Evolutionary conservation across 23 red algal genomes (phyloP).

Genomic region (Gracilariopsis chorda): DNA sequence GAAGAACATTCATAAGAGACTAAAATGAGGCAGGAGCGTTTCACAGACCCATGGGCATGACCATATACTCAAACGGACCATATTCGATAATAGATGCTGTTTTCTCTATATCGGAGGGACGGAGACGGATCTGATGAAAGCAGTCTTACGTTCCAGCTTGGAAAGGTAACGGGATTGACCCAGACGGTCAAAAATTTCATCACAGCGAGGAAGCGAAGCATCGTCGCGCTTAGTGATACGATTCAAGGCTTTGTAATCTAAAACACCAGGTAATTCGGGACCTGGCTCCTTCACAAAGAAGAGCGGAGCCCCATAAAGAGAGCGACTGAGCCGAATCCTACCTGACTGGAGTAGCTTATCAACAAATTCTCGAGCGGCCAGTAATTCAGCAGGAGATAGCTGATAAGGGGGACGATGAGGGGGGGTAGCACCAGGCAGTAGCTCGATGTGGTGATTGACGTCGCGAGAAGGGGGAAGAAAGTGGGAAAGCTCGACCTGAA

Average conservation of each 20-base stretch:
- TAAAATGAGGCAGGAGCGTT: background rate
- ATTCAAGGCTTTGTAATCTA: background rate
- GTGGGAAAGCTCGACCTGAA: background rate
- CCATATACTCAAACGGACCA: background rate
- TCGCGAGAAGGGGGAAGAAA: background rate
- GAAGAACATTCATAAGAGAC: background rate
- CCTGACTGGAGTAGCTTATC: background rate
- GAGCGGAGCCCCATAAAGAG: background rate
- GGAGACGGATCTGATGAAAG: background rate
- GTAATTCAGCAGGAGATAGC: background rate
- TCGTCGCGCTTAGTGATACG: background rate
- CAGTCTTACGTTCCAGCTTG: background rate
- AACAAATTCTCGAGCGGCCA: background rate
- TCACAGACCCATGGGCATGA: background rate
- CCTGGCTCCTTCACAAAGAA: background rate
- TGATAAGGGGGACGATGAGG: background rate
- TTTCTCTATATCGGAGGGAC: background rate
- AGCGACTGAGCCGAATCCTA: background rate
- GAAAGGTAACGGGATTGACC: background rate
- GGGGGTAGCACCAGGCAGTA: background rate
- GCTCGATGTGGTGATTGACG: background rate
- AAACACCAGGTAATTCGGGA: background rate
- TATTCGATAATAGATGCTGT: background rate
- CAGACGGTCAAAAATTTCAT: background rate
- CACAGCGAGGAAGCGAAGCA: background rate